phyloP scores from a whole-genome alignment of 176 grass and related monocot genomes.

The Oryza glaberrima region DNA sequence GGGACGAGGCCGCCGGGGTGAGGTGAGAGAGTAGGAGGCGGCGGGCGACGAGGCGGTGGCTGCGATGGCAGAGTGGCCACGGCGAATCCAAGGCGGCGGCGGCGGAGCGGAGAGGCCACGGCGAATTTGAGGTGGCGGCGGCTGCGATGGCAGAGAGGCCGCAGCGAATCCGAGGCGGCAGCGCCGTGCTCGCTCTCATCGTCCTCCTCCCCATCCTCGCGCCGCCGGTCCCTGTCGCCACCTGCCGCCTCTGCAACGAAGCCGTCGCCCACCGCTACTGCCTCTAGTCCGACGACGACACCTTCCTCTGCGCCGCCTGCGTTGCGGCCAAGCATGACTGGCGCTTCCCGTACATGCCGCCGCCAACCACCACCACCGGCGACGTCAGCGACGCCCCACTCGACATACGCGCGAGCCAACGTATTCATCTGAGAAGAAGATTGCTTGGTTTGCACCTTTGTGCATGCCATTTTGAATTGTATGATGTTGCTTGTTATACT shows the following conservation, averaged over 20 bases:
- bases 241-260: conserved; percentile 44
- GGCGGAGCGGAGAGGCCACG: no score
- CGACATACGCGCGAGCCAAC: background rate
- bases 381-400: background rate
- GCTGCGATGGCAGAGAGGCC: no score
- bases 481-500: background rate
- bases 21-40: no score
- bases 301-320: conserved; percentile 58
- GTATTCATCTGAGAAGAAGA: background rate
- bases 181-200: no score
- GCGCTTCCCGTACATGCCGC: conserved; percentile 42
- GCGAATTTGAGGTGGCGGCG: no score
- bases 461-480: conserved; percentile 19
- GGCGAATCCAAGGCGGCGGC: no score
- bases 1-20: no score
- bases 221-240: conserved; percentile 7
- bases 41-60: no score
- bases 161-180: no score
- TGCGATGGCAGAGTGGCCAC: no score
- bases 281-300: conserved; percentile 5
- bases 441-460: conserved; percentile 3
- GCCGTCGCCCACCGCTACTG: conserved; percentile 53
- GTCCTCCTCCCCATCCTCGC: background rate
- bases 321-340: background rate
- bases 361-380: background rate